Conservation (phyloP, 225 moss, liverwort and hornwort species). For the Polytrichum commune region DNA sequence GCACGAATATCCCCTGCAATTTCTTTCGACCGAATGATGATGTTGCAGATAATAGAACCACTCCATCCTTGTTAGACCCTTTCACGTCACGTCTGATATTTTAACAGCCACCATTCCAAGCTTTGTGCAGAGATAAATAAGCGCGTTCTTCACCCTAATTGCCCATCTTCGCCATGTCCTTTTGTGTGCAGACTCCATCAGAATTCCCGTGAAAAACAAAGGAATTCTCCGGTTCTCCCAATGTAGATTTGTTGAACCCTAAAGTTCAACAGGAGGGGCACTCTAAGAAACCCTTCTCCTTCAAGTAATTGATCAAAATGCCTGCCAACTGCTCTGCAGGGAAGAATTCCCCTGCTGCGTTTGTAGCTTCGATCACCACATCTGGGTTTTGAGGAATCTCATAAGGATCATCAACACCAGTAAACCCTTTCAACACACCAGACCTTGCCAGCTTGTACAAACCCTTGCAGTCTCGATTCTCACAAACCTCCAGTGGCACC, state of each 20-base stretch:
- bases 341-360: constrained; percentile 45
- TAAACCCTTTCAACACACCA: constrained; percentile 72
- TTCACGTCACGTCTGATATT: too few species aligned
- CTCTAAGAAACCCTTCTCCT: constrained; percentile 54
- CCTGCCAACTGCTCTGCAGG: constrained; percentile 70
- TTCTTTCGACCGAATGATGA: too few species aligned
- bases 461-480: constrained; percentile 78
- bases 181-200: too few species aligned
- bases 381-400: constrained; percentile 68
- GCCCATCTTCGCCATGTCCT: too few species aligned
- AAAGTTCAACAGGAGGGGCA: constrained; percentile 32
- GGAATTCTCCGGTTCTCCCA: not conserved
- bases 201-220: not conserved
- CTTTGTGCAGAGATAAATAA: too few species aligned
- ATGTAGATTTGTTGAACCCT: too few species aligned
- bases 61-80: too few species aligned
- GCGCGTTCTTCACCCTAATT: too few species aligned
- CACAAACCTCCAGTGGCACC: constrained; percentile 75
- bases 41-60: too few species aligned
- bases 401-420: constrained; percentile 85
- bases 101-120: too few species aligned
- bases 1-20: too few species aligned
- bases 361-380: constrained; percentile 47
- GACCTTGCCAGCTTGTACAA: constrained; percentile 85
- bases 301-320: constrained; percentile 49